Evolutionary conservation across 176 grass and related monocot genomes (phyloP).

Genomic region (Juncus effusus): DNA sequence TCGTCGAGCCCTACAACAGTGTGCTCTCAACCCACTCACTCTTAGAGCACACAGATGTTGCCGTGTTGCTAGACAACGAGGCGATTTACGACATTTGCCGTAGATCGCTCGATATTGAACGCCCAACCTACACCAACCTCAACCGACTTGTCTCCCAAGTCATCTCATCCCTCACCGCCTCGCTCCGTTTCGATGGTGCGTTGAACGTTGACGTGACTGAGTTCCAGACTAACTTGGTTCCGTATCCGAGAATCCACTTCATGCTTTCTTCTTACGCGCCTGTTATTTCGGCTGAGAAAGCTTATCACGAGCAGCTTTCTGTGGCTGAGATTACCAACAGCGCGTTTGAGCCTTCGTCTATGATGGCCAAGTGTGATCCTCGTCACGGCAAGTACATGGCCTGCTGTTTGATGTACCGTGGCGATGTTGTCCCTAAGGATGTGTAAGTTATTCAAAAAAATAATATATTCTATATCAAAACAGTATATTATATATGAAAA

Average conservation of each 20-base stretch:
- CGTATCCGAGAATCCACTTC: constrained; percentile 81
- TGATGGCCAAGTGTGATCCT: constrained; percentile 84
- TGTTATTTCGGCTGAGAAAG: constrained; percentile 64
- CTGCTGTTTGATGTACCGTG: constrained; percentile 90
- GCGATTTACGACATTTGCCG: constrained; percentile 84
- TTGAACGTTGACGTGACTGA: constrained; percentile 76
- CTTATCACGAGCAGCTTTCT: constrained; percentile 76
- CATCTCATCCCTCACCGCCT: constrained; percentile 75
- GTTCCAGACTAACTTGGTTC: constrained; percentile 90
- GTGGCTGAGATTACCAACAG: constrained; percentile 84
- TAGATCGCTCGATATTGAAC: constrained; percentile 70
- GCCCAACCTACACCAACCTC: constrained; percentile 69
- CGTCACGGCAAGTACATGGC: constrained; percentile 83
- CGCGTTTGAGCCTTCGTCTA: constrained; percentile 70
- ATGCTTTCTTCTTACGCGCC: constrained; percentile 82
- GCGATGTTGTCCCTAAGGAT: constrained; percentile 78
- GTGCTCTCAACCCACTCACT: constrained; percentile 74
- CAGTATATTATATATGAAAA: too few species aligned
- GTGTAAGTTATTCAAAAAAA: constrained; percentile 19
- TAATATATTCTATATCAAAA: too few species aligned
- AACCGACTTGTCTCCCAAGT: constrained; percentile 83
- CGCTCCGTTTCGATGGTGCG: constrained; percentile 77
- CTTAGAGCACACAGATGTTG: constrained; percentile 75
- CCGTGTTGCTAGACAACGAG: constrained; percentile 76
- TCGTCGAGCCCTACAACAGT: constrained; percentile 88